A percentile compares a stretch with the other conserved stretches of the same genome.
Evolutionary conservation across 2,329 filamentous ascomycete genomes (phyloP).

Genomic region (Helicocarpus griseus): DNA sequence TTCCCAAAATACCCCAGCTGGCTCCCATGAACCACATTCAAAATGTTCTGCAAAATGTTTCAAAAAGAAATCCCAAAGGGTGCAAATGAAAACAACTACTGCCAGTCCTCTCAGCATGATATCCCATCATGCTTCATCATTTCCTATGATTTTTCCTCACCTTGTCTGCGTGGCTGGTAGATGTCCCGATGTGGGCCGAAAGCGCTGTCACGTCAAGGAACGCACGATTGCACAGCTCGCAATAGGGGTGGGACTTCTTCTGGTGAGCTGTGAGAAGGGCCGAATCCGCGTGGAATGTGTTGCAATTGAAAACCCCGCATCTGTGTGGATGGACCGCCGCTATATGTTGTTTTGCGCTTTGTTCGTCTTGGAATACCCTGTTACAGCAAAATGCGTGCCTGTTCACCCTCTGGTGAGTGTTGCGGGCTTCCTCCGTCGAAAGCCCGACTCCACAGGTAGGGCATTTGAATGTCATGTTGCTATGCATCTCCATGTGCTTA

Average conservation of each 20-base stretch:
- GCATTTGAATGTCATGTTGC: neutral
- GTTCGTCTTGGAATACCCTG: neutral
- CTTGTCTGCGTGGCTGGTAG: neutral
- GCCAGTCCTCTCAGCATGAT: too few relatives aligned
- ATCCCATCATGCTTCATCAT: too few relatives aligned
- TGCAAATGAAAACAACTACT: too few relatives aligned
- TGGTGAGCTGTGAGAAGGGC: conserved; percentile 5
- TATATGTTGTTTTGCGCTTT: neutral
- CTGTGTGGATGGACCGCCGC: neutral
- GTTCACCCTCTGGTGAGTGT: neutral
- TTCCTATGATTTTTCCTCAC: too few relatives aligned
- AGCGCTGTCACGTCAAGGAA: conserved; percentile 8
- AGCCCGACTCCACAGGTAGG: neutral
- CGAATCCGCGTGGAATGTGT: neutral
- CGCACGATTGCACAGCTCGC: conserved; percentile 7
- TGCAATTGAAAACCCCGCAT: conserved; percentile 4
- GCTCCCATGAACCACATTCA: too few relatives aligned
- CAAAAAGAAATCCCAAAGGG: too few relatives aligned
- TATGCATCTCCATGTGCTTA: neutral
- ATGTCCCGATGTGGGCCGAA: conserved; percentile 1
- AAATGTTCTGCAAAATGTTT: too few relatives aligned
- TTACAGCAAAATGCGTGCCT: neutral
- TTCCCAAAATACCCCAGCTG: too few relatives aligned
- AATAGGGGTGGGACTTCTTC: conserved; percentile 8
- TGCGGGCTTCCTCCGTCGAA: neutral